Percentiles rank a stretch among this genome's conserved stretches.
Conservation (phyloP, 2,329 filamentous ascomycete genomes). For the Drechmeria coniospora region DNA sequence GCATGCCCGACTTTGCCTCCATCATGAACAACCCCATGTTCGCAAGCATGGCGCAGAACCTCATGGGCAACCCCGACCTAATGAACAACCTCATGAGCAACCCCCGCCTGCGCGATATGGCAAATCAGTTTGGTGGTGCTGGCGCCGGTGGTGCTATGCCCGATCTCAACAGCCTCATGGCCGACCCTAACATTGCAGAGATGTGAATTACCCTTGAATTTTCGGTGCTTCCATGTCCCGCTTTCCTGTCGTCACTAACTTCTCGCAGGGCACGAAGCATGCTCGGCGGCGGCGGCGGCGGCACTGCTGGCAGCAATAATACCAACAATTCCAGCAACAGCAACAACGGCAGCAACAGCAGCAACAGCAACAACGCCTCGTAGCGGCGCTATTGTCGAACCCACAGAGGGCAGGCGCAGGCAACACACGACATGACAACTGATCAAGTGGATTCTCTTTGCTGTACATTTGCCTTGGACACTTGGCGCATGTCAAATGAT, state of each 20-base stretch:
- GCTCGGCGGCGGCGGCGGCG: conserved; percentile 24
- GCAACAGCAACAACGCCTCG: too few species aligned
- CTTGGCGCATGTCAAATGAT: too few species aligned
- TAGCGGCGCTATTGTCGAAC: too few species aligned
- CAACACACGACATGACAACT: conserved; percentile 1
- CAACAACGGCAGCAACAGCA: conserved; percentile 5
- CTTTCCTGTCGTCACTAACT: conserved; percentile 1
- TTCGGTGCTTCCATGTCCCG: not conserved
- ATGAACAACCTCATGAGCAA: conserved; percentile 91
- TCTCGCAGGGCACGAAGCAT: conserved; percentile 26
- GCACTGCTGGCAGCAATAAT: conserved; percentile 11
- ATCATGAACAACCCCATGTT: conserved; percentile 99
- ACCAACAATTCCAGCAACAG: conserved; percentile 8
- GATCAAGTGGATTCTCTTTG: not conserved
- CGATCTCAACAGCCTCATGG: conserved; percentile 74
- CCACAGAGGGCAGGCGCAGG: too few species aligned
- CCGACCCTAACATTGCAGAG: conserved; percentile 78
- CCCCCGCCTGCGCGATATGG: conserved; percentile 77
- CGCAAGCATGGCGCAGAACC: conserved; percentile 85
- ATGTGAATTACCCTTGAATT: conserved; percentile 52
- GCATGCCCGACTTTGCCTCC: conserved; percentile 73
- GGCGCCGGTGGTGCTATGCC: conserved; percentile 74
- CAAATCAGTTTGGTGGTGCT: conserved; percentile 63
- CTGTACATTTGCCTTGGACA: too few species aligned
- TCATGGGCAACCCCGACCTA: conserved; percentile 93